Conservation (phyloP, 805 yeast genomes). For the Metschnikowia vanudenii region DNA sequence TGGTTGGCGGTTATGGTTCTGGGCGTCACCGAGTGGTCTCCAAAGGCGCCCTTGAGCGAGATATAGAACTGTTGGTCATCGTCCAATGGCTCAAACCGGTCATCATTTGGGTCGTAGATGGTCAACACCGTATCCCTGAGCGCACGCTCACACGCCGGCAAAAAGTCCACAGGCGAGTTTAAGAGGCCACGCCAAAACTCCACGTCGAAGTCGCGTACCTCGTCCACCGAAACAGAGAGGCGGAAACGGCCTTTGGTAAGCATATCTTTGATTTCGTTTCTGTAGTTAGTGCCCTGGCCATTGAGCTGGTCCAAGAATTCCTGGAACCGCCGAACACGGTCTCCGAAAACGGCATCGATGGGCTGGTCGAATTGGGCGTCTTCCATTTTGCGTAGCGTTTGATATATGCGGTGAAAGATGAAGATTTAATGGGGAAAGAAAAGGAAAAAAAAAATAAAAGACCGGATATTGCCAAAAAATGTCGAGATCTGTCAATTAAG, state of each 20-base stretch:
- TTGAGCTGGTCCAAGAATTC: slow-evolving; percentile 68
- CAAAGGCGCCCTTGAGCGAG: slow-evolving; percentile 88
- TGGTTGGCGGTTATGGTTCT: slow-evolving; percentile 76
- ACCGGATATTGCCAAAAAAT: no score
- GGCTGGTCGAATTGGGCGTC: slow-evolving; percentile 32
- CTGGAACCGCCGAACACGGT: slow-evolving; percentile 83
- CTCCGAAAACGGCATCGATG: slow-evolving; percentile 58
- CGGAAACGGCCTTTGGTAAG: slow-evolving; percentile 65
- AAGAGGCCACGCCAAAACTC: slow-evolving; percentile 76
- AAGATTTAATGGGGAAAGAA: no score
- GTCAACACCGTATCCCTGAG: slow-evolving; percentile 75
- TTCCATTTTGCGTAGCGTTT: slow-evolving; percentile 18
- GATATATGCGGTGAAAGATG: not conserved
- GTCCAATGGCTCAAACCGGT: slow-evolving; percentile 50
- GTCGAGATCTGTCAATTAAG: no score
- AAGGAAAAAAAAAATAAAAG: no score
- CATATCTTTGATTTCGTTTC: slow-evolving; percentile 70
- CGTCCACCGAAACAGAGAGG: slow-evolving; percentile 77
- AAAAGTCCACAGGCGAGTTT: slow-evolving; percentile 72
- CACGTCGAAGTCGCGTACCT: slow-evolving; percentile 77
- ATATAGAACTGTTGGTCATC: slow-evolving; percentile 67
- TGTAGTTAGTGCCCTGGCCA: slow-evolving; percentile 59
- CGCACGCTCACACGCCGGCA: slow-evolving; percentile 89
- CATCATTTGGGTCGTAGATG: slow-evolving; percentile 61
- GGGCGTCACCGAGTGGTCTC: slow-evolving; percentile 83